Evolutionary conservation across 2,329 filamentous ascomycete species (phyloP), one percentile per base, ranked within the genome.

Genomic region (Fusarium humuli): DNA sequence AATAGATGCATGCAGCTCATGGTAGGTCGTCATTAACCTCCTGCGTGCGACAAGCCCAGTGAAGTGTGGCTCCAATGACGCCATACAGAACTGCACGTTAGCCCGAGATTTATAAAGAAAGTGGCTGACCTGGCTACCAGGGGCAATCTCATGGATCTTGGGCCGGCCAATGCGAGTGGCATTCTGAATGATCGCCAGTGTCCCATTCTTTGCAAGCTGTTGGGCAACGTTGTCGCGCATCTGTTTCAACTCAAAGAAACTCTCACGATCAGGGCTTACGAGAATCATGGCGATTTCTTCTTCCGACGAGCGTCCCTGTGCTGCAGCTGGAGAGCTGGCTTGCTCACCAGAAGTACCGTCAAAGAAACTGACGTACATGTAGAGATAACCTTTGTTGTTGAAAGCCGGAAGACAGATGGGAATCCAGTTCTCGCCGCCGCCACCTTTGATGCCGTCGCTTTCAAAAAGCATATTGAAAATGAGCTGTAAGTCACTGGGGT

Each of bases 391-490:
- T 54, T 91, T 92, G 79, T 94, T 98, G 82, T 99, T 99, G 83
- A 99, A 99, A 7, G 94, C 95, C 1, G 96, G 97, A 5, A 99
- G 86, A 75, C 96, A 99, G 9, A 99, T 86, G 0, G 96, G 96
- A 49, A 98, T 95, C 96, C 96, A 99, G 75, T 95, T 98, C 80
- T 99, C 96, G 30, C 95, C 96, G 41, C 87, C 94, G 8, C 93
- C 94, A 22, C 94, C 92, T 78, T 96, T 95, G 77, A 99, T 92
- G 45, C 93, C 92, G 50, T 94, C 93, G 4, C 95, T 96, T 81
- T 97, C 94, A 75, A 99, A 99, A 3, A 99, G 89, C 97, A 99
- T 99, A 77, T 98, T 98, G 85, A 99, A 99, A 65, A 99, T 94
- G 47, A 99, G 87, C 77, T 98, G 95, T 25, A 99, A 85, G 78